Evolutionary conservation across 805 yeast species (phyloP).

Genomic region (Candida bentonensis): DNA sequence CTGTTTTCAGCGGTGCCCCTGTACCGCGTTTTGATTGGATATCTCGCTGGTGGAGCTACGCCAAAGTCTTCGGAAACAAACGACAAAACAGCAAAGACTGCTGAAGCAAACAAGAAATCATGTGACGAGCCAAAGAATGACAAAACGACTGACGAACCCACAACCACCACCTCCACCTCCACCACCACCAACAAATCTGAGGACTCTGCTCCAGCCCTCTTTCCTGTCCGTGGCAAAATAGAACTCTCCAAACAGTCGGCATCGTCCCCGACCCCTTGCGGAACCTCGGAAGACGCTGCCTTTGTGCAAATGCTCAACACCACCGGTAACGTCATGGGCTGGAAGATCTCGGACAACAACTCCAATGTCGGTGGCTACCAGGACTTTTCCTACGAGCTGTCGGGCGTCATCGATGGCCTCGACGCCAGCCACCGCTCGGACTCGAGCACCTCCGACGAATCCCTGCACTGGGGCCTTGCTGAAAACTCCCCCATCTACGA

Average conservation of each 20-base stretch:
- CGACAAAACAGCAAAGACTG: not conserved
- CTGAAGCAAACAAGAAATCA: not conserved
- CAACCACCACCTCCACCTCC: no score
- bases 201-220: not conserved
- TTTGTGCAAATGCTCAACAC: not conserved
- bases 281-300: not conserved
- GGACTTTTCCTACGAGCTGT: not conserved
- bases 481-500: no score
- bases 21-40: not conserved
- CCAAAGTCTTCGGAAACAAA: not conserved
- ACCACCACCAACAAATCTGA: not conserved
- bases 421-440: conserved; percentile 1
- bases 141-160: no score
- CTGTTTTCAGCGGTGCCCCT: not conserved
- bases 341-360: not conserved
- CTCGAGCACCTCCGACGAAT: not conserved
- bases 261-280: not conserved
- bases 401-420: not conserved
- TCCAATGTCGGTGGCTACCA: not conserved
- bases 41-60: not conserved
- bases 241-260: not conserved
- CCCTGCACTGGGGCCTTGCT: not conserved
- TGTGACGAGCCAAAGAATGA: not conserved
- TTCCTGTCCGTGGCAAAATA: not conserved
- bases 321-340: not conserved